Evolutionary conservation across 495 filamentous ascomycete species (phyloP).

Genomic region (Penicillium roqueforti): DNA sequence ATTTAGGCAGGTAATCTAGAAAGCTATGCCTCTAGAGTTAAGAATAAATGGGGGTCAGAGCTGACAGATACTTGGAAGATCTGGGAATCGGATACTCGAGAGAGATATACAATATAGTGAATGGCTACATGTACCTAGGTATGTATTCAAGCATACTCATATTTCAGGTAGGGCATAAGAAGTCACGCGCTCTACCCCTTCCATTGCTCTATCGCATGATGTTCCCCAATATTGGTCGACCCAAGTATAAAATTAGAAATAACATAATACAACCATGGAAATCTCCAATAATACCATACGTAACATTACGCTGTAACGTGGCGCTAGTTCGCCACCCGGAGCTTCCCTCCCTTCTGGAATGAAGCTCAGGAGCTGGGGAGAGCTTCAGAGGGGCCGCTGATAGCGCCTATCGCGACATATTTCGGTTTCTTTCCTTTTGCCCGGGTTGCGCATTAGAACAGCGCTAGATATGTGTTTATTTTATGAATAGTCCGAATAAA

Average conservation of each 20-base stretch:
- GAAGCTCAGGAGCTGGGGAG: conserved; percentile 23
- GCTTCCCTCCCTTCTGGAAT: conserved; percentile 33
- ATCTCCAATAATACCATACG: neutral
- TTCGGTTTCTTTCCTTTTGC: neutral
- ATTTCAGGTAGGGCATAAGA: neutral
- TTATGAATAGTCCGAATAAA: neutral
- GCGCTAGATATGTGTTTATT: neutral
- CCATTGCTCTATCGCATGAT: too few species aligned
- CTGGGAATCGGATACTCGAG: too few species aligned
- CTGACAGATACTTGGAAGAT: neutral
- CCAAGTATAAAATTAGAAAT: neutral
- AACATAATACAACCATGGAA: neutral
- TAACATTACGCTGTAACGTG: conserved; percentile 18
- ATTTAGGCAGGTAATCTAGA: neutral
- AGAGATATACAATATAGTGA: neutral
- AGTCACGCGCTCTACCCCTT: too few species aligned
- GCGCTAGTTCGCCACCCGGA: conserved; percentile 26
- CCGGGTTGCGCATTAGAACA: neutral
- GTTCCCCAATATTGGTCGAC: too few species aligned
- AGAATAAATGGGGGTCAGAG: conserved; percentile 6
- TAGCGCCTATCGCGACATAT: conserved; percentile 22
- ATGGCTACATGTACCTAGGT: too few species aligned
- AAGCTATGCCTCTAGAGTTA: conserved; percentile 8
- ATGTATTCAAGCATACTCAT: too few species aligned
- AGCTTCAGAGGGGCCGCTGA: conserved; percentile 34